Base-by-base conservation (phyloP, 352 stramenopile species). In the Phytophthora melonis region DNA sequence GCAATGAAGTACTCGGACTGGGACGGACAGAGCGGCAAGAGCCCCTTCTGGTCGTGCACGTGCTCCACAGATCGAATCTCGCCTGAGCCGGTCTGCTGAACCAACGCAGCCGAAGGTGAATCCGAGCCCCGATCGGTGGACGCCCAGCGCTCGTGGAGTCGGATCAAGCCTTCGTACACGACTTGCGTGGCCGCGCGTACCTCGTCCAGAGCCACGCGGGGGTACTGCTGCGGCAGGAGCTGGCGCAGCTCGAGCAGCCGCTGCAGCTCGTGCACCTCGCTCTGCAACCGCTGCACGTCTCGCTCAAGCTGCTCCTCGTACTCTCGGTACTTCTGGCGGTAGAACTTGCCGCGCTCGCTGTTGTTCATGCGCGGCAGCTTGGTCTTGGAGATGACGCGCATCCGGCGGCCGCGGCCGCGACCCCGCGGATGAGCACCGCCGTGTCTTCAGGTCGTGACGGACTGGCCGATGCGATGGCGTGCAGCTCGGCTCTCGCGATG, bases 311-410 rank as follows among this genome's bases (percentile, higher is more conserved):
- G 55, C 19, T 66, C 58, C 59, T 88, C 81, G 75, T 89, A 87
- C 67, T 85, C 70, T 47, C 83, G 81, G 57, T 86, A 86, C 71
- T 91, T 91, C 58, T 82, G 74, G 7, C 83, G 77, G 52, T 91
- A 91, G 79, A 88, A 91, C 66, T 91, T 91, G 63, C 83, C 83
- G 19, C 83, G 79, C 69, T 90, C 83, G 25, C 79, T 89, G 68
- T 90, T 90, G 79, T 75, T 90, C 81, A 90, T 90, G 63, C 82
- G 84, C 27, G 83, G 83, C 47, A 91, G 62, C 63, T 83, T 88
- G 55, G 68, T 58, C 16, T 68, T 72, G 54, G 80, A 54, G 47
- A 80, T 57, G 64, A 78, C 60, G n/a, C 71, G 71, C 71, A 72
- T 75, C 9, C 67, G 43, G 41, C 66, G 71, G 43, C 66, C 66